Base-by-base conservation (phyloP, 495 filamentous ascomycete species). In the Achaetomiella virescens region DNA sequence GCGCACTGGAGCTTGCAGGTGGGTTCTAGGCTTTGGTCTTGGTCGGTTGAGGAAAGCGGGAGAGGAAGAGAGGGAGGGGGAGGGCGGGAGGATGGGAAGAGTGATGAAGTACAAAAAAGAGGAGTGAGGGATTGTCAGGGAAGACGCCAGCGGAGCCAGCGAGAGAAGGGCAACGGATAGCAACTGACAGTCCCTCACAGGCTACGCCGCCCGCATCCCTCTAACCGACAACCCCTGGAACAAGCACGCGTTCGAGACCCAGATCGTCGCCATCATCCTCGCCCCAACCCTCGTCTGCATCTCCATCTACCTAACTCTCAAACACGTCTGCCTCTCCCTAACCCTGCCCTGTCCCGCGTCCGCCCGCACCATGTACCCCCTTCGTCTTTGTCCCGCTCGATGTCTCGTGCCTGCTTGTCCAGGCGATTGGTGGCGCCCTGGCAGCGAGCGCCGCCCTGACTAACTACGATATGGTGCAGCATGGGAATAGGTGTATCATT, bases 201-300 rank as follows among this genome's bases (percentile, higher is more conserved):
- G 84, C 59, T 88, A 88, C 66, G 70, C 79, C 12, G 81, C 82
- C 20, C 79, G 84, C 35, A 70, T 86, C 35, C 65, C 81, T 6
- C 77, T 88, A 59, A 61, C 80, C 65, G 33, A 61, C 46, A 88
- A 88, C 67, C 83, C 84, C 0, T 87, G 80, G 81, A 72, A 77
- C 61, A 58, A 65, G 0, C 52, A 63, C 48, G 83, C 78, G 9
- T 88, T 87, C 66, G 77, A 87, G 64, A 76, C 84, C 29, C 84
- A 88, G 45, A 86, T 88, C 59, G 79, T 81, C 64, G 82, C 82
- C 64, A 73, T 88, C 61, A 81, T 86, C 52, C 76, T 87, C 5
- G 80, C 78, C 5, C 85, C 85, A 0, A 84, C 83, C 24, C 81
- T 87, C 35, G 66, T 87, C 62, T 80, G 84, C 38, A 81, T 83